phyloP scores from a whole-genome alignment of 1,139 yeast species.

The Debaryomyces udenii region DNA sequence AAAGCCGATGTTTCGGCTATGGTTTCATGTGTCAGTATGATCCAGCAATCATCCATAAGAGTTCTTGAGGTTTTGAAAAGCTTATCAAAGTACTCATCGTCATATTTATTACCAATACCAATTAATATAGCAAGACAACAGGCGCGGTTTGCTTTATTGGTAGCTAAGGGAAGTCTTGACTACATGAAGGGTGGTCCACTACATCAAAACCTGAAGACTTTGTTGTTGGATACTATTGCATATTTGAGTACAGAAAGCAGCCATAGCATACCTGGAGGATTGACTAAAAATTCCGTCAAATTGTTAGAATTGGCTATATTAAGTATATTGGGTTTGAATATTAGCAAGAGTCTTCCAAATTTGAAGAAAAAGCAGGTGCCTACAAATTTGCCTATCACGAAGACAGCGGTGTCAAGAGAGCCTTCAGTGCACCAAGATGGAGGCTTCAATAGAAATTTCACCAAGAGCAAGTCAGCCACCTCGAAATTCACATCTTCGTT shows the following conservation, averaged over 20 bases:
- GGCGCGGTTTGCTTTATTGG: slow-evolving; percentile 67
- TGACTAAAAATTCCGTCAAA: slow-evolving; percentile 58
- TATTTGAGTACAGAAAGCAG: slow-evolving; percentile 54
- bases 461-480: background rate
- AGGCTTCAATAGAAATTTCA: slow-evolving; percentile 9
- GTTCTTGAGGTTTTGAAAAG: slow-evolving; percentile 61
- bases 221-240: slow-evolving; percentile 52
- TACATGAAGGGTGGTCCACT: slow-evolving; percentile 84
- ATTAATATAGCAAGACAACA: slow-evolving; percentile 70
- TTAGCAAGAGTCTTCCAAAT: slow-evolving; percentile 20
- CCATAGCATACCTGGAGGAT: slow-evolving; percentile 59
- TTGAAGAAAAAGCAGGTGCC: slow-evolving; percentile 22
- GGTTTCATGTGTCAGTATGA: slow-evolving; percentile 55
- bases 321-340: slow-evolving; percentile 46
- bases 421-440: slow-evolving; percentile 11
- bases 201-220: slow-evolving; percentile 65
- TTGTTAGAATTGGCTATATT: slow-evolving; percentile 61
- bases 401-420: slow-evolving; percentile 29
- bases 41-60: slow-evolving; percentile 75
- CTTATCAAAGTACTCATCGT: slow-evolving; percentile 45
- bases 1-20: slow-evolving; percentile 29
- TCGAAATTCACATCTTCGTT: slow-evolving; percentile 1
- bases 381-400: slow-evolving; percentile 26
- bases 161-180: slow-evolving; percentile 79
- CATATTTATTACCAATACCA: slow-evolving; percentile 61